phyloP scores from a whole-genome alignment of 345 rosid genomes.

The Boechera retrofracta region DNA sequence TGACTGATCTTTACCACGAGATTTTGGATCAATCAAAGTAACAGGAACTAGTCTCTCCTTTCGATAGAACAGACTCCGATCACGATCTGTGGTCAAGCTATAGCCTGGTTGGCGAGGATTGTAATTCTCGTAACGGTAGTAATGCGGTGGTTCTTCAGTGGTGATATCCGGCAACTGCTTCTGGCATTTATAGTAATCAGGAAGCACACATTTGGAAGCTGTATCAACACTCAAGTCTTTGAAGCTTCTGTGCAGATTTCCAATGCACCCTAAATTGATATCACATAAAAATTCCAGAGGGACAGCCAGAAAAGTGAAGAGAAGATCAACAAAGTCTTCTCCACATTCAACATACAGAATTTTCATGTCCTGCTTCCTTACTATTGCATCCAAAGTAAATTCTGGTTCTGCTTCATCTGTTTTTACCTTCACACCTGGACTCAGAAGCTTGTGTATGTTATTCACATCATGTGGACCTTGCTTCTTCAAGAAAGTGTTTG shows the following conservation, averaged over 20 bases:
- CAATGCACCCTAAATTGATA: background rate
- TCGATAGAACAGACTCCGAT: constrained; percentile 7
- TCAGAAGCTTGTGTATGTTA: background rate
- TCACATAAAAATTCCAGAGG: background rate
- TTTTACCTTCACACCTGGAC: background rate
- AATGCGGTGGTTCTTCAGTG: constrained; percentile 6
- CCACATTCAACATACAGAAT: constrained; percentile 13
- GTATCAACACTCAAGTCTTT: constrained; percentile 4
- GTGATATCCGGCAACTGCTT: background rate
- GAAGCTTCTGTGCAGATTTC: constrained; percentile 10
- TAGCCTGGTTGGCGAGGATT: constrained; percentile 27
- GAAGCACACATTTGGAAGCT: constrained; percentile 9
- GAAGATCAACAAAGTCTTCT: constrained; percentile 32
- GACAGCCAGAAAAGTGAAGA: constrained; percentile 12
- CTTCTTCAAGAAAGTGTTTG: constrained; percentile 32
- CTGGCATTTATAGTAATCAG: constrained; percentile 10
- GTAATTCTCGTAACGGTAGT: constrained; percentile 13
- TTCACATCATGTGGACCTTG: background rate
- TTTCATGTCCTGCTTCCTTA: constrained; percentile 22
- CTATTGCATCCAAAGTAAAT: constrained; percentile 6
- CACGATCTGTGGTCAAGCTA: constrained; percentile 7
- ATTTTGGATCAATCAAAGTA: constrained; percentile 25
- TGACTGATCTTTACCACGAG: background rate
- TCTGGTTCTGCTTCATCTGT: background rate
- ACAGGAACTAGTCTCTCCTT: constrained; percentile 22